Evolutionary conservation across 306 rosid genomes (phyloP), one percentile per base, ranked within the genome.

Genomic region (Sechiopsis laciniata): DNA sequence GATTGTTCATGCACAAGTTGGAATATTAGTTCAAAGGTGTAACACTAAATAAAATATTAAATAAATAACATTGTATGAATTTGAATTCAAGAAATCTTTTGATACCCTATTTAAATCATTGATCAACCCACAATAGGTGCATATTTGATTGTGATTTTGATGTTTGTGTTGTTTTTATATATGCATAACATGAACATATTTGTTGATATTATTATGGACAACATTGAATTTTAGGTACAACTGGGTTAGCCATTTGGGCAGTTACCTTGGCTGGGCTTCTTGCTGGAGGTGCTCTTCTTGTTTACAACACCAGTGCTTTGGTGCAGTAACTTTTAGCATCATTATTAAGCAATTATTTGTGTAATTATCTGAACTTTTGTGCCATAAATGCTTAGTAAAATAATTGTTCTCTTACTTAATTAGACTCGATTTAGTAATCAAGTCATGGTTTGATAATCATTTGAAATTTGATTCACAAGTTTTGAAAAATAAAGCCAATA

Each of bases 181-280:
- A 32, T 32, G 37, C 37, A 32, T 32, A 32, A 32, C 37, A 32
- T 32, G 73, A 26, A 64, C 15, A 64, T 10, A 64, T 32, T 16
- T 62, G 14, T 48, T 50, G 14, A 48, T 61, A 15, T 17, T 54
- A 9, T 15, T 64, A 32, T 60, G 2, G 29, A 1, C 0, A 40
- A 60, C 16, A 77, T 53, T 58, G 21, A 54, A 50, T 45, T 14
- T 84, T 79, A 94, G 98, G 99, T 45, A n/a, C 79, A 1, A 89
- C 97, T 64, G 99, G 99, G 0, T 85, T 94, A 91, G 92, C 97
- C 74, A 95, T 91, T 60, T 95, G 99, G 99, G 99, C 99, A 9
- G 96, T 80, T 4, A 95, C 99, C 53, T 86, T 95, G 24, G 52
- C 77, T 64, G 99, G 95, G 21, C 81, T 95, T 77, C 95, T 94